Percentiles rank a stretch among this genome's conserved stretches.
Evolutionary conservation across 2,329 filamentous ascomycete species (phyloP).

Genomic region (Talaromyces pinophilus): DNA sequence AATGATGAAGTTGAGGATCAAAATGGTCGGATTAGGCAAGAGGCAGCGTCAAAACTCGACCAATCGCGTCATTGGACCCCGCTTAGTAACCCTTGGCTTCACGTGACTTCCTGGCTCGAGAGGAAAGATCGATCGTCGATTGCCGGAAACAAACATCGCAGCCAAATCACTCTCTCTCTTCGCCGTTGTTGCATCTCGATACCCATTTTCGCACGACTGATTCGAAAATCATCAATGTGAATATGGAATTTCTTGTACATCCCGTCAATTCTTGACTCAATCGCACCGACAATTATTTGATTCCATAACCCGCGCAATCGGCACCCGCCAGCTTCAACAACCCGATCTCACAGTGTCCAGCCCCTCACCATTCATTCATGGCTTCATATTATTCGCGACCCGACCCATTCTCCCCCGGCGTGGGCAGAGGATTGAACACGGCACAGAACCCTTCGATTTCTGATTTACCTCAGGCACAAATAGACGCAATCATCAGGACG

Average conservation of each 20-base stretch:
- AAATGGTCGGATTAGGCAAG: slow-evolving; percentile 28
- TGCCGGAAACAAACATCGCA: not conserved
- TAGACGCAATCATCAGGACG: slow-evolving; percentile 43
- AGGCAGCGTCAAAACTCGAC: not conserved
- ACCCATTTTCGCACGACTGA: not conserved
- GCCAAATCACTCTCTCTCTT: not conserved
- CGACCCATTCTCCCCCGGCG: slow-evolving; percentile 22
- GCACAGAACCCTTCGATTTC: slow-evolving; percentile 26
- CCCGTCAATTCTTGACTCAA: not conserved
- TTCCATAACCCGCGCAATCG: not conserved
- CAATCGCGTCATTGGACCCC: not conserved
- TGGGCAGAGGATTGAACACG: slow-evolving; percentile 13
- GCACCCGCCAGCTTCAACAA: not conserved
- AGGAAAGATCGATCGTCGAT: slow-evolving; percentile 5
- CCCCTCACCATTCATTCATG: slow-evolving; percentile 12
- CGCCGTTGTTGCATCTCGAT: slow-evolving; percentile 24
- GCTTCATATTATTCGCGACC: slow-evolving; percentile 20
- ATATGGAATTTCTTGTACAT: not conserved
- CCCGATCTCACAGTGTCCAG: not conserved
- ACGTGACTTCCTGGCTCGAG: not conserved
- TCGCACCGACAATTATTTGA: not conserved
- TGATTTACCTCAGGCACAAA: slow-evolving; percentile 40
- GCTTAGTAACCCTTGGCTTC: not conserved
- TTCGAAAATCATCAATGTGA: not conserved
- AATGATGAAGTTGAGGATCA: not conserved